Conservation (phyloP, 345 rosid species). For the Crucihimalaya himalaica region DNA sequence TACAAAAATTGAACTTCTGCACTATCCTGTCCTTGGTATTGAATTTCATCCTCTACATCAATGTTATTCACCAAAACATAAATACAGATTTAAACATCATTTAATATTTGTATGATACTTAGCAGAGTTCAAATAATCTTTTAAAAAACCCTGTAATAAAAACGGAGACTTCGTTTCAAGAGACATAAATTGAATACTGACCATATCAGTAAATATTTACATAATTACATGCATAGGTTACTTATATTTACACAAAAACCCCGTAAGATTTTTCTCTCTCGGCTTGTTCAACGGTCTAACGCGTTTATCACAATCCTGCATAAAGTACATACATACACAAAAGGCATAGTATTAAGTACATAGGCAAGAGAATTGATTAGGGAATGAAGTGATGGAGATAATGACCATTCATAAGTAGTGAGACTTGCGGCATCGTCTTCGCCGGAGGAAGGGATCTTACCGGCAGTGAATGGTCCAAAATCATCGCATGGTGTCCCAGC, state of each 20-base stretch:
- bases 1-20: too few species aligned
- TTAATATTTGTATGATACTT: too few species aligned
- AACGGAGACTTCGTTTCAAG: not conserved
- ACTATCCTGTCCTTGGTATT: too few species aligned
- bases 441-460: constrained; percentile 40
- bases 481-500: constrained; percentile 62
- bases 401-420: constrained; percentile 65
- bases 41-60: too few species aligned
- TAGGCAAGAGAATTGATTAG: not conserved
- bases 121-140: not conserved
- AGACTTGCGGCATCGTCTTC: constrained; percentile 58
- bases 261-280: not conserved
- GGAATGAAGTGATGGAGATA: not conserved
- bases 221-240: constrained; percentile 30
- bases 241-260: constrained; percentile 32
- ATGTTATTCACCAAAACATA: too few species aligned
- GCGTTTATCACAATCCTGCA: constrained; percentile 75
- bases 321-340: too few species aligned
- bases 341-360: too few species aligned
- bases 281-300: constrained; percentile 63
- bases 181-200: constrained; percentile 28
- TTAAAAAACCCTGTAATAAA: not conserved
- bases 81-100: too few species aligned
- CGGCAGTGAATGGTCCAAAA: constrained; percentile 39
- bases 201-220: constrained; percentile 35